Conservation (phyloP, 345 rosid genomes). For the Eutrema heterophyllum region DNA sequence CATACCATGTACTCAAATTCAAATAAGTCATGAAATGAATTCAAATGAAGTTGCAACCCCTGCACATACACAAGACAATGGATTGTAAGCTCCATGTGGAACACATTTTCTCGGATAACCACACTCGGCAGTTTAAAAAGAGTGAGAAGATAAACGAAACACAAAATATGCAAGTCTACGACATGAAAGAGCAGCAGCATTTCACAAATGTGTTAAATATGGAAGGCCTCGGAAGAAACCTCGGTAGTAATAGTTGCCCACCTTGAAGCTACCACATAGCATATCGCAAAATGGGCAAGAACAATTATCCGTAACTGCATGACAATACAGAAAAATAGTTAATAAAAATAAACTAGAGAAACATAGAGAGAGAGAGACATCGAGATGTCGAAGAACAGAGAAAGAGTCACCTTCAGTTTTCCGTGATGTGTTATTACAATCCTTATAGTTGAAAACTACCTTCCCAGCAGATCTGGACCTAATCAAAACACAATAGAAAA, state of each 20-base stretch:
- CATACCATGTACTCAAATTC: conserved; percentile 91
- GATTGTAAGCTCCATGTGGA: conserved; percentile 5
- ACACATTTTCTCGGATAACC: neutral
- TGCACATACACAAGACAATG: conserved; percentile 31
- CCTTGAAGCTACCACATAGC: conserved; percentile 85
- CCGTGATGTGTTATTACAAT: conserved; percentile 52
- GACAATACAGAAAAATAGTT: neutral
- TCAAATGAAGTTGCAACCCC: conserved; percentile 88
- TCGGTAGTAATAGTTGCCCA: conserved; percentile 24
- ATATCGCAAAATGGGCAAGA: conserved; percentile 93
- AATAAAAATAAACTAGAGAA: neutral
- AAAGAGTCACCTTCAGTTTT: conserved; percentile 73
- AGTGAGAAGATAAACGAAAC: neutral
- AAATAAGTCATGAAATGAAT: conserved; percentile 83
- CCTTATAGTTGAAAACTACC: conserved; percentile 85
- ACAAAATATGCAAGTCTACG: neutral
- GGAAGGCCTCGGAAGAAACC: conserved; percentile 2
- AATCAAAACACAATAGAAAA: conserved; percentile 21
- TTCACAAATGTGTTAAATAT: conserved; percentile 5
- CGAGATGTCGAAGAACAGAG: neutral
- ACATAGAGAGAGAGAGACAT: neutral
- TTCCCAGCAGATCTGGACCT: conserved; percentile 62
- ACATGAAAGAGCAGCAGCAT: neutral
- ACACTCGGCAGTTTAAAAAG: neutral
- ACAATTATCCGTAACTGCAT: conserved; percentile 86